Conservation (phyloP, 164 flowering plant genomes). For the Stephania japonica region DNA sequence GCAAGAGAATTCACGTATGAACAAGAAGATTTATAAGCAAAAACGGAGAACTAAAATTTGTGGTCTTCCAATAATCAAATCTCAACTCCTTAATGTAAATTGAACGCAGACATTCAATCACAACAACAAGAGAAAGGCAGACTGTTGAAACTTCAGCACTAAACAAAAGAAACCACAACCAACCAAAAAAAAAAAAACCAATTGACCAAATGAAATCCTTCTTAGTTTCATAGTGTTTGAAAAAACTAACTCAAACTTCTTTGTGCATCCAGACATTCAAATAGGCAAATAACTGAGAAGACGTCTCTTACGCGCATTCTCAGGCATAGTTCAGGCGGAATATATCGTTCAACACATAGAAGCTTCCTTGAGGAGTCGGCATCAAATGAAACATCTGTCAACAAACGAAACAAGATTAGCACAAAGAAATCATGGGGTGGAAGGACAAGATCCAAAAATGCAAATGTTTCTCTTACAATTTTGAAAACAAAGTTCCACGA, state of each 20-base stretch:
- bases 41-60: neutral
- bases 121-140: neutral
- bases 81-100: neutral
- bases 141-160: neutral
- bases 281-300: neutral
- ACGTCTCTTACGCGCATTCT: constrained; percentile 4
- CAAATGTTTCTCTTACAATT: too few species aligned
- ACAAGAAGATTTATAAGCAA: neutral
- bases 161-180: constrained; percentile 10
- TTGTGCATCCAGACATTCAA: constrained; percentile 8
- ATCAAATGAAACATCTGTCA: constrained; percentile 74
- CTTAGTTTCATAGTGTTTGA: constrained; percentile 11
- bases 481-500: neutral
- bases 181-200: constrained; percentile 14
- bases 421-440: neutral
- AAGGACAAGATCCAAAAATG: too few species aligned
- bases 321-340: constrained; percentile 77
- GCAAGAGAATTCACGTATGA: neutral
- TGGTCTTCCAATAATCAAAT: neutral
- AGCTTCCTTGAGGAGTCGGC: constrained; percentile 65
- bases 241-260: constrained; percentile 17
- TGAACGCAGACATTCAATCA: neutral
- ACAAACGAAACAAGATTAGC: neutral
- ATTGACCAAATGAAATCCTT: neutral
- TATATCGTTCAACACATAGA: constrained; percentile 64